Base-by-base conservation (phyloP, 306 rosid genomes). In the Luffa aegyptiaca region DNA sequence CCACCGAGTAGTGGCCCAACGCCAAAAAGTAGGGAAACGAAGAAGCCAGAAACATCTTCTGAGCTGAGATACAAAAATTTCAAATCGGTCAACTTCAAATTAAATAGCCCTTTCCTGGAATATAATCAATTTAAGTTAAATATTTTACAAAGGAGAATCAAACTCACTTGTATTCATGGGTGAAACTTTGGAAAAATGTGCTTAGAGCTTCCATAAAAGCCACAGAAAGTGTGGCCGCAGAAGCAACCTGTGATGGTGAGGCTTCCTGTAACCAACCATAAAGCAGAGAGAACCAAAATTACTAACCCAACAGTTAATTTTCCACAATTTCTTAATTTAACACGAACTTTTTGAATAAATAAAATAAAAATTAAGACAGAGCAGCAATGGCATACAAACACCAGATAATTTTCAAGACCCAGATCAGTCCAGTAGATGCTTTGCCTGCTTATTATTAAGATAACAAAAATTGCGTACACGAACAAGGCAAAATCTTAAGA, bases 131-230 rank as follows among this genome's bases (percentile, higher is more conserved):
- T 20, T 66, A 39, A 14, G 57, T 31, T 42, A 12, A 59, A 39
- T 57, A 3, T 14, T 73, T 48, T 56, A 53, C 6, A 57, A 14
- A 58, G 51, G 31, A 44, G 13, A 71, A 71, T 21, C 35, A 74
- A 86, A 89, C 97, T 87, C 75, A 95, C 98, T 80, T 91, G 91
- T 91, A 93, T 58, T 91, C 97, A 83, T 89, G 97, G 84, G 84
- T 90, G 87, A 95, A 93, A 87, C 82, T 89, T 86, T 93, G 90
- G 82, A 95, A 93, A 83, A 93, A 53, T 79, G 97, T 91, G 83
- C 99, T 84, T 66, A 95, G 97, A 85, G 97, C 98, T 93, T 95
- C 99, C 98, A 95, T 95, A 77, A 95, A 95, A 70, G 97, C 99
- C 68, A 95, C 98, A 85, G 98, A 89, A 82, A 95, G 89, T 56